Conservation (phyloP, 2,329 filamentous ascomycete species). For the Elsinoe fawcettii region DNA sequence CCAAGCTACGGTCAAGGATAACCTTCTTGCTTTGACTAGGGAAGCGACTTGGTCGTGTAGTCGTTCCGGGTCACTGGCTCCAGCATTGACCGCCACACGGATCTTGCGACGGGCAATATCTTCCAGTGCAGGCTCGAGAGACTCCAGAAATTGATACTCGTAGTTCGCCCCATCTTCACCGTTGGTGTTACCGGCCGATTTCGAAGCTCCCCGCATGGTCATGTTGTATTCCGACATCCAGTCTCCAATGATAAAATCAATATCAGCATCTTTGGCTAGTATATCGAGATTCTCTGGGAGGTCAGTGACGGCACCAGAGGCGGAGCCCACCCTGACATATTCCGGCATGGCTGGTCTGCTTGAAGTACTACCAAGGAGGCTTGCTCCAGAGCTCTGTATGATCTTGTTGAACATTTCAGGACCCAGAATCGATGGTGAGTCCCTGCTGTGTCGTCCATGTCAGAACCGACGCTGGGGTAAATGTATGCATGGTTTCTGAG, state of each 20-base stretch:
- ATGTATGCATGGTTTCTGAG: too few species aligned
- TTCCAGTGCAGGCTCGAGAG: slow-evolving; percentile 38
- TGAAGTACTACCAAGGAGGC: neutral
- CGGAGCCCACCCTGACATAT: neutral
- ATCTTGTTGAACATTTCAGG: neutral
- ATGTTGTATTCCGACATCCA: slow-evolving; percentile 39
- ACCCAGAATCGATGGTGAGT: too few species aligned
- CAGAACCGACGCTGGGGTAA: too few species aligned
- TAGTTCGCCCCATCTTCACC: neutral
- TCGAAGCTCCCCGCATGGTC: slow-evolving; percentile 21
- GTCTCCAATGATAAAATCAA: slow-evolving; percentile 49
- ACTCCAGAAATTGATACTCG: slow-evolving; percentile 42
- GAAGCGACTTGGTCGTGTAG: slow-evolving; percentile 40
- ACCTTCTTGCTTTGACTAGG: slow-evolving; percentile 28
- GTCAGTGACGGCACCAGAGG: neutral
- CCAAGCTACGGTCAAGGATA: slow-evolving; percentile 43
- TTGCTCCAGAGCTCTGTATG: neutral
- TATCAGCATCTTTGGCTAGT: slow-evolving; percentile 13
- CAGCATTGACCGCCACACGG: slow-evolving; percentile 51
- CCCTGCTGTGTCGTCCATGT: too few species aligned
- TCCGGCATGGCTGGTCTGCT: neutral
- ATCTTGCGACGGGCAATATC: slow-evolving; percentile 43
- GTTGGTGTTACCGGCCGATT: slow-evolving; percentile 4
- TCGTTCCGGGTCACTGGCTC: slow-evolving; percentile 47
- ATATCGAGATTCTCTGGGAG: neutral